A percentile compares a stretch with the other conserved stretches of the same genome.
These are phyloP conservation scores for Fraxinus velutina DNA, from an alignment of 305 asterid genomes.

Conservation along the genomic window DNA sequence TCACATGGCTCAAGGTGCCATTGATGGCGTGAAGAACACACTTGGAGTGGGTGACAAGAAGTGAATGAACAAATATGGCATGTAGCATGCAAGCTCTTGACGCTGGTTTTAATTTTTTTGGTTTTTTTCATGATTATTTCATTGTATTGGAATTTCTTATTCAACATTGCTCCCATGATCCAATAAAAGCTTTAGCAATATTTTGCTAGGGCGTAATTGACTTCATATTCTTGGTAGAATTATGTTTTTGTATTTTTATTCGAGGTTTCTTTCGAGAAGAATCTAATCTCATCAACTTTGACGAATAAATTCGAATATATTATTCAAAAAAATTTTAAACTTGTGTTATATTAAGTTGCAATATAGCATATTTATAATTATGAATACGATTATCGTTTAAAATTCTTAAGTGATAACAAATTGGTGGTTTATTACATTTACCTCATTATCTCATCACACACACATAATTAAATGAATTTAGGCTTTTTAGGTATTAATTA, in stretches of 20 bases:
- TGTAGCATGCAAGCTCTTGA: not conserved
- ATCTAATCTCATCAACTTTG: not conserved
- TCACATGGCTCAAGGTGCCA: slow-evolving; percentile 64
- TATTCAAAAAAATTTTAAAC: not conserved
- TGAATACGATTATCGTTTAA: no score
- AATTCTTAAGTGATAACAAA: not conserved
- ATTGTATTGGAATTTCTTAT: not conserved
- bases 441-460: not conserved
- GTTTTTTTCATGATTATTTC: not conserved
- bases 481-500: not conserved
- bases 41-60: slow-evolving; percentile 71
- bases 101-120: not conserved
- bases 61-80: slow-evolving; percentile 28
- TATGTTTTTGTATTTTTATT: not conserved
- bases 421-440: not conserved
- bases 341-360: not conserved
- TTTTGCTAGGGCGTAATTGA: not conserved
- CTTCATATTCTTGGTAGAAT: not conserved
- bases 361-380: not conserved
- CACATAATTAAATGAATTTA: not conserved
- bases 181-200: slow-evolving; percentile 22
- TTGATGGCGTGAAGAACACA: slow-evolving; percentile 76
- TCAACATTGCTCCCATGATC: not conserved
- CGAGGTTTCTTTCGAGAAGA: not conserved
- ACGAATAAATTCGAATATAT: not conserved